Conservation (phyloP, 1,284 basidiomycete species). For the Ustilago tritici region DNA sequence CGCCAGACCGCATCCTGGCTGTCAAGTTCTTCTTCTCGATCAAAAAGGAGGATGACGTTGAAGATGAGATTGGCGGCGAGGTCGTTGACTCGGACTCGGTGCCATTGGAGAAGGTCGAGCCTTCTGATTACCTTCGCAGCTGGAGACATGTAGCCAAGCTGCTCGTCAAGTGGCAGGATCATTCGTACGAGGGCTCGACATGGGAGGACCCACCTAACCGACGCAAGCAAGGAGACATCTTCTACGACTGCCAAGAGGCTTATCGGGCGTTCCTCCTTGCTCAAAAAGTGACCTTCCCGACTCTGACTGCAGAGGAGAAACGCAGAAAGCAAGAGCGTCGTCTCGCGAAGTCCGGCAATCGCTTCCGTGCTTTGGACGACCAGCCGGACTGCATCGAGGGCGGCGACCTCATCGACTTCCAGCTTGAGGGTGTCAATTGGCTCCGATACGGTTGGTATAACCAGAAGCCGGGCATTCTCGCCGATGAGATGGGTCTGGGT, state of each 20-base stretch:
- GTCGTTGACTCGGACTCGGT: conserved; percentile 37
- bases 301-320: conserved; percentile 68
- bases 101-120: conserved; percentile 24
- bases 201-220: conserved; percentile 85
- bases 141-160: conserved; percentile 40
- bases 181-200: conserved; percentile 89
- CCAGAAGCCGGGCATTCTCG: conserved; percentile 88
- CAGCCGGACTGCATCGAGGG: conserved; percentile 72
- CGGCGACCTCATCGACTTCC: conserved; percentile 69
- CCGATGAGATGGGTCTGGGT: conserved; percentile 93
- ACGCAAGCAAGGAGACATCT: conserved; percentile 73
- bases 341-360: conserved; percentile 25
- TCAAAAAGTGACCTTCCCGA: conserved; percentile 76
- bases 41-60: conserved; percentile 29
- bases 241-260: conserved; percentile 77
- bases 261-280: conserved; percentile 78
- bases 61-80: conserved; percentile 33
- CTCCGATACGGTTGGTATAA: conserved; percentile 73
- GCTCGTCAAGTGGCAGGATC: conserved; percentile 84
- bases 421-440: conserved; percentile 95
- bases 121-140: conserved; percentile 35
- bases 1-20: conserved; percentile 56
- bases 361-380: conserved; percentile 67
- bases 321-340: conserved; percentile 52
- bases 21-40: conserved; percentile 43